phyloP scores from a whole-genome alignment of 2,329 filamentous ascomycete species.

The Lasiodiplodia sp. region DNA sequence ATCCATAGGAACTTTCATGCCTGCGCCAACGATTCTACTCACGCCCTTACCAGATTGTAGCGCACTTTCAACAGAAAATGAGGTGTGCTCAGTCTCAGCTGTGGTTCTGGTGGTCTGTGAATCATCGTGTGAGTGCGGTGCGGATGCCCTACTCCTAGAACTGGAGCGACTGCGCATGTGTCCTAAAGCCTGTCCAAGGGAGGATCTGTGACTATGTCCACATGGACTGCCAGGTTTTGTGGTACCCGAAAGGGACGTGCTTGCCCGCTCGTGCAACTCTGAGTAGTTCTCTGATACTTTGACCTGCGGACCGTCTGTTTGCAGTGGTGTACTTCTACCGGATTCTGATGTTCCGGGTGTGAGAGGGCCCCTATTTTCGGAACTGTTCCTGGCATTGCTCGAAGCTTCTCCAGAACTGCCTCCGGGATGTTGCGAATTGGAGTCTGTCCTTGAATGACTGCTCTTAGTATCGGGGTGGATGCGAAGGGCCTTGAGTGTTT shows the following conservation, averaged over 20 bases:
- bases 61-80: slow-evolving; percentile 62
- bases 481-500: slow-evolving; percentile 58
- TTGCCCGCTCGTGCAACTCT: slow-evolving; percentile 7
- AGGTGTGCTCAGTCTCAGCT: slow-evolving; percentile 10
- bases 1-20: slow-evolving; percentile 82
- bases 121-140: slow-evolving; percentile 2
- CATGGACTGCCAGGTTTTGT: background rate
- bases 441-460: background rate
- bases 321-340: background rate
- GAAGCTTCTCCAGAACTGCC: background rate
- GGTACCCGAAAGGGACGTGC: background rate
- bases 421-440: background rate
- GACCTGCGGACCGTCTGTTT: background rate
- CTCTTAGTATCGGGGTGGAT: slow-evolving; percentile 49
- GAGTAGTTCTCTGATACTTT: slow-evolving; percentile 9
- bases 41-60: slow-evolving; percentile 72
- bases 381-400: slow-evolving; percentile 1
- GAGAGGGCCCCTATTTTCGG: background rate
- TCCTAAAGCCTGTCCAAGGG: slow-evolving; percentile 1
- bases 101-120: slow-evolving; percentile 30
- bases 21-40: slow-evolving; percentile 75
- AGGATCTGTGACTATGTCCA: background rate
- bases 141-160: background rate
- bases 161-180: slow-evolving; percentile 12
- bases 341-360: slow-evolving; percentile 17